Evolutionary conservation across 2,329 filamentous ascomycete genomes (phyloP), one percentile per base, ranked within the genome.

Genomic region (Periconia sp.): DNA sequence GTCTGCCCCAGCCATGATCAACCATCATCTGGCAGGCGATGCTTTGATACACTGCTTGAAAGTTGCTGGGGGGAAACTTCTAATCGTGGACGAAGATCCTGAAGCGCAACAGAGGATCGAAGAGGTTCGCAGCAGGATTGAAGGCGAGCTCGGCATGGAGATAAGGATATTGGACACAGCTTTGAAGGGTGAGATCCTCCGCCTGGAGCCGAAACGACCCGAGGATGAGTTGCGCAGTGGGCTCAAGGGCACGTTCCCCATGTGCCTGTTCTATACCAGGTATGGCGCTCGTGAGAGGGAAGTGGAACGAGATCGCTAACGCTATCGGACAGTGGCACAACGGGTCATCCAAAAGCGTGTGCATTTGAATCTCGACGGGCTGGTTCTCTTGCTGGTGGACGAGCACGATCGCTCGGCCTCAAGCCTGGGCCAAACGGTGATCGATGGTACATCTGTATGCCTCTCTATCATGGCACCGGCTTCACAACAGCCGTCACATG

Each of bases 401-500:
- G 78, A 1, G 67, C 74, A 17, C 59, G 66, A 6, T 62, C 64
- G 6, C 68, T 74, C 43, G 71, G 67, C 17, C 63, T 79, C 13
- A 63, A 68, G 17, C 58, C 69, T 50, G 78, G 75, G 31, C 73
- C 69, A 20, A 68, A 66, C 49, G 76, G 57, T 45, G 85, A 90
- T 67, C 77, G 86, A 23, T 91, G 86, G 82, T 92, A 91, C 66
- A 82, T 85, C 65, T 89, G 87, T 71, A 92, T 92, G 88, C 89
- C 84, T 0, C 75, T 90, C 31, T 92, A 91, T 66, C 89, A 92
- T 69, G 88, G 88, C 14, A 92, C 89, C 0, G 89, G 88, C 7
- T 82, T 82, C 17, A 84, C 88, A 33, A 79, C 77, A 6, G 78
- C 81, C 31, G 79, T 87, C 48, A 74, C 73, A 5, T 83, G 82